These are phyloP conservation scores for Suillus sp. DNA, from an alignment of 768 basidiomycete species.

Conservation along the genomic window DNA sequence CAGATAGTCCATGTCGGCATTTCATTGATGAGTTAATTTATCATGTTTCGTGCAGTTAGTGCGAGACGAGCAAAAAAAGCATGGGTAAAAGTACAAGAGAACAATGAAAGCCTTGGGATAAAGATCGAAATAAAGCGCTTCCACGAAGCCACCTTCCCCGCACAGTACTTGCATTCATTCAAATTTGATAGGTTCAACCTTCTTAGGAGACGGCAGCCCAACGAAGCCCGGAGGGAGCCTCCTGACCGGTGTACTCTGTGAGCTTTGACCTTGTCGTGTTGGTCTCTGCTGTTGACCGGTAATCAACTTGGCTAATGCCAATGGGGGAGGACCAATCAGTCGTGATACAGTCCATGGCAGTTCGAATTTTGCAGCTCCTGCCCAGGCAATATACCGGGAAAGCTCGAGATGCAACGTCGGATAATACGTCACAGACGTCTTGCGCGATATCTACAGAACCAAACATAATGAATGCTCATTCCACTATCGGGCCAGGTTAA, in stretches of 20 bases:
- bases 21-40: conserved; percentile 4
- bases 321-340: conserved; percentile 78
- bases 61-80: conserved; percentile 14
- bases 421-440: conserved; percentile 94
- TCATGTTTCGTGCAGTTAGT: not conserved
- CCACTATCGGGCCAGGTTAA: not conserved
- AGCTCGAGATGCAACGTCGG: conserved; percentile 93
- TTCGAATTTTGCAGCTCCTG: conserved; percentile 66
- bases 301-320: conserved; percentile 50
- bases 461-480: conserved; percentile 5
- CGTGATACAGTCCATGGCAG: conserved; percentile 82
- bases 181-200: conserved; percentile 46
- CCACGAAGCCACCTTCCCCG: not conserved
- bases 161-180: conserved; percentile 26
- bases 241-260: conserved; percentile 29
- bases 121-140: not conserved
- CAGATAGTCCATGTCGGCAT: not conserved
- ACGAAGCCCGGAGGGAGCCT: conserved; percentile 20
- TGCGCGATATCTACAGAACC: conserved; percentile 76
- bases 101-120: not conserved
- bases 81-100: conserved; percentile 14
- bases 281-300: conserved; percentile 18
- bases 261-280: conserved; percentile 20
- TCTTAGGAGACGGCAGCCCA: conserved; percentile 43
- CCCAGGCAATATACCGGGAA: conserved; percentile 78